Base-by-base conservation (phyloP, 371 early-diverging fungal species). In the Rhizopus delemar region DNA sequence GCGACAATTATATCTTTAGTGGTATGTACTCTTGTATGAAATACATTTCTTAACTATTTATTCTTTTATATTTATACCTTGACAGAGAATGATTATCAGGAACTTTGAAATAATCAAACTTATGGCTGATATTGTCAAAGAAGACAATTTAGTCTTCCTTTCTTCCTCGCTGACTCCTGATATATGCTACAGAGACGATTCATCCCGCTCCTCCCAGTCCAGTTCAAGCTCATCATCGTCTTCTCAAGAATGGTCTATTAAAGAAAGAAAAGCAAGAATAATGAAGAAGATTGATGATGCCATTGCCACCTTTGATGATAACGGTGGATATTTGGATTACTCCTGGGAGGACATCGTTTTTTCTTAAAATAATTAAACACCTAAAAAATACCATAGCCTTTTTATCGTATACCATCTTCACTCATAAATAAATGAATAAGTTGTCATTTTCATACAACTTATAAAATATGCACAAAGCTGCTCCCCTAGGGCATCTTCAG, bases 21-120 rank as follows among this genome's bases (percentile, higher is more conserved):
- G 12, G 55, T 55, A 33, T 33, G 3, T 43, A n/a, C n/a, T 55
- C n/a, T 55, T 55, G 43, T 33, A 58, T 41, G 12, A 51, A 58
- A 58, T 41, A 33, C 51, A 58, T 51, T 58, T 58, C 41, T 58
- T 58, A 51, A 57, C 51, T 3, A 58, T 9, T 51, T 50, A 32
- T 11, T 58, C 41, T n/a, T 32, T 41, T 16, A 15, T 58, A 51
- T 50, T 49, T 57, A 49, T 57, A 48, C 51, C 51, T 57, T 28
- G 38, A 57, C 46, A 52, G 52, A 59, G 52, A 59, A 52, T 59
- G 46, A 46, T 59, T 51, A 59, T 51, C 35, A 41, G 34, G 11
- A 59, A 43, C 59, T 59, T 59, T 51, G 52, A 59, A 59, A 59
- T 59, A 33, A 59, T 59, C 45, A 59, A 59, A 52, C 59, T 59